A percentile compares a stretch with the other conserved stretches of the same genome.
These are phyloP conservation scores for Plasmodium malariae DNA, from an alignment of 169 alveolate species.

Conservation along the genomic window DNA sequence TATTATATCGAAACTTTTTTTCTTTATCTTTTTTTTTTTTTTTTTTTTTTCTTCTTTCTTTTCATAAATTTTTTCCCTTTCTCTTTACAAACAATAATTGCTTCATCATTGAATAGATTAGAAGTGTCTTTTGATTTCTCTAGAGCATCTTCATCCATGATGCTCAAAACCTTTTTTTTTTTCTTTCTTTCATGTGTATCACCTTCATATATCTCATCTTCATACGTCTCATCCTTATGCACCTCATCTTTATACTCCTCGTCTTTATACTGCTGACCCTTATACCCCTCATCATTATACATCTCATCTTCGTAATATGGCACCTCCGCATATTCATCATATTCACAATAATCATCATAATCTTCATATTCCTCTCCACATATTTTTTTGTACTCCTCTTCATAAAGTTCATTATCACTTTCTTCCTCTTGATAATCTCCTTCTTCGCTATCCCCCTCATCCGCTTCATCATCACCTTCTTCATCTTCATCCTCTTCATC, in stretches of 20 bases:
- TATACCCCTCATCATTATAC: neutral
- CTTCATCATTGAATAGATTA: slow-evolving; percentile 41
- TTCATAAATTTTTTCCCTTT: neutral
- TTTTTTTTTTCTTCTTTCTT: slow-evolving; percentile 17
- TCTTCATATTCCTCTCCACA: slow-evolving; percentile 41
- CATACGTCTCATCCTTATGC: neutral
- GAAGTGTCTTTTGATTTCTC: neutral
- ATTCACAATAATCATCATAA: slow-evolving; percentile 19
- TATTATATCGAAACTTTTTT: slow-evolving; percentile 6
- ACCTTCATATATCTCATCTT: neutral
- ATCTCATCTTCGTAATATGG: slow-evolving; percentile 21
- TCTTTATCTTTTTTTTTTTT: slow-evolving; percentile 19
- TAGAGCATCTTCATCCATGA: slow-evolving; percentile 11
- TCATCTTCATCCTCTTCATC: slow-evolving; percentile 37
- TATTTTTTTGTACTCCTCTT: slow-evolving; percentile 27
- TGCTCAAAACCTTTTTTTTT: slow-evolving; percentile 31
- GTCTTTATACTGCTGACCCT: neutral
- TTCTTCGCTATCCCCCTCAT: neutral
- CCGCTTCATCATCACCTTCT: neutral
- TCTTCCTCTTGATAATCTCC: slow-evolving; percentile 3
- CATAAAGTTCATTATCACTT: slow-evolving; percentile 12
- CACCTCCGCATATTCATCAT: slow-evolving; percentile 12
- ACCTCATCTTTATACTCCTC: neutral
- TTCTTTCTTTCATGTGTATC: slow-evolving; percentile 3
- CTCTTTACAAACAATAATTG: slow-evolving; percentile 7